These are phyloP conservation scores for Globisporangium ultimum DNA, from an alignment of 352 stramenopile species.

Conservation along the genomic window DNA sequence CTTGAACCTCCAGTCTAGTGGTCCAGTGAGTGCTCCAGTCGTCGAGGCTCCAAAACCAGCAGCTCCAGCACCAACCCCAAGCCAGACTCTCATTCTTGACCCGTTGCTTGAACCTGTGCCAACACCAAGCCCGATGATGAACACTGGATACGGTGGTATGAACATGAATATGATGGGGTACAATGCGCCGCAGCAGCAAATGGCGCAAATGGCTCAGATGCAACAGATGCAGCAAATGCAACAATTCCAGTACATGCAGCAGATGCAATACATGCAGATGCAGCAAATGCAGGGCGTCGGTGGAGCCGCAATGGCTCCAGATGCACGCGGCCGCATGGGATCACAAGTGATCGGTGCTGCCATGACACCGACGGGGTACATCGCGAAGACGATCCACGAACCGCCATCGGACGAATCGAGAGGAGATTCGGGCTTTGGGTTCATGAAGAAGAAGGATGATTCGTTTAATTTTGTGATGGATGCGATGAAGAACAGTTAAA, in stretches of 20 bases:
- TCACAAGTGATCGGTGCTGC: slow-evolving; percentile 81
- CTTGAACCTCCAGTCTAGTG: slow-evolving; percentile 52
- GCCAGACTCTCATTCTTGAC: slow-evolving; percentile 58
- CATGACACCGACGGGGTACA: slow-evolving; percentile 84
- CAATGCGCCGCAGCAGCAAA: slow-evolving; percentile 32
- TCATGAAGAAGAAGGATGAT: slow-evolving; percentile 88
- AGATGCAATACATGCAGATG: slow-evolving; percentile 69
- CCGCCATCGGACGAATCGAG: slow-evolving; percentile 48
- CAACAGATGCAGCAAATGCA: slow-evolving; percentile 68
- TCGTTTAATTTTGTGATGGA: slow-evolving; percentile 90
- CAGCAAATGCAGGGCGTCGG: slow-evolving; percentile 56
- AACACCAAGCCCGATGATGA: slow-evolving; percentile 33
- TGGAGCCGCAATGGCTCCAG: slow-evolving; percentile 22
- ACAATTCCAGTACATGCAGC: slow-evolving; percentile 68
- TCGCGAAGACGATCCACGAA: slow-evolving; percentile 86
- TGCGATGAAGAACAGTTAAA: slow-evolving; percentile 85
- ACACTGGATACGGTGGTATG: slow-evolving; percentile 37
- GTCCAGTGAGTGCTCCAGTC: slow-evolving; percentile 17
- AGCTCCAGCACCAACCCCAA: slow-evolving; percentile 17
- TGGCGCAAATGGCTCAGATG: slow-evolving; percentile 43
- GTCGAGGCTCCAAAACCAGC: slow-evolving; percentile 7
- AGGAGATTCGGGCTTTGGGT: slow-evolving; percentile 69
- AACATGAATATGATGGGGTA: slow-evolving; percentile 73
- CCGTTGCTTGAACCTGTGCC: slow-evolving; percentile 64
- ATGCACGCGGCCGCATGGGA: slow-evolving; percentile 23